Evolutionary conservation across 1,139 yeast species (phyloP), one percentile per base, ranked within the genome.

Genomic region (Entelexis paramagnoliae): DNA sequence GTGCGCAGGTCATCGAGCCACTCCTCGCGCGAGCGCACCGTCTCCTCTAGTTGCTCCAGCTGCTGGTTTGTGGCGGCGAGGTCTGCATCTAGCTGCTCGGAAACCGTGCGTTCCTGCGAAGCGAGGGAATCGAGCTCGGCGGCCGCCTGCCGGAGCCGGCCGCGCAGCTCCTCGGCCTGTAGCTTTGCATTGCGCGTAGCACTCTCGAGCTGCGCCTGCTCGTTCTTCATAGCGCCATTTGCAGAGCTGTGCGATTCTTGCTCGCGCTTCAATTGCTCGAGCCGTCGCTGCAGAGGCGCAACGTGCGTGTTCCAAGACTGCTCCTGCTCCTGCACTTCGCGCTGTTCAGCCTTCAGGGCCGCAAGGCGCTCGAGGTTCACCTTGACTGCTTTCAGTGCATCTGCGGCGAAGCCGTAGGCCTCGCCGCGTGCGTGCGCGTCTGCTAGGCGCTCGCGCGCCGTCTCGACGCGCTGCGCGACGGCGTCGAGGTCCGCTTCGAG

Each of bases 1-100:
- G 34, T 29, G n/a, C 11, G 35, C 13, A 45, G 24, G 17, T 45
- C 48, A 10, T 17, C 35, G 14, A 45, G 42, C 48, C 48, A 45
- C 20, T 45, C 34, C 34, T 45, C 19, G n/a, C 48, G 48, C 29
- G 35, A 26, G 13, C 42, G 42, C 26, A 45, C 35, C 8, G 10
- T 13, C n/a, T 35, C 35, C 14, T 45, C 42, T 3, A 45, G 5
- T 8, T 45, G 20, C 26, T 35, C 28, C 5, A 26, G n/a, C 4
- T 45, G 34, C 26, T 28, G 16, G 3, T 29, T 4, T 5, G 17
- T 16, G 8, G 46, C 38, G 9, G 10, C 13, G 6, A 30, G n/a
- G 2, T 42, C 38, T 13, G 4, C 11, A 4, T 42, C 46, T 3
- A 42, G 46, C 46, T 42, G 46, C 29, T 32, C 29, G 3, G 28